phyloP scores from a whole-genome alignment of 345 rosid genomes.

The Populus euphratica region DNA sequence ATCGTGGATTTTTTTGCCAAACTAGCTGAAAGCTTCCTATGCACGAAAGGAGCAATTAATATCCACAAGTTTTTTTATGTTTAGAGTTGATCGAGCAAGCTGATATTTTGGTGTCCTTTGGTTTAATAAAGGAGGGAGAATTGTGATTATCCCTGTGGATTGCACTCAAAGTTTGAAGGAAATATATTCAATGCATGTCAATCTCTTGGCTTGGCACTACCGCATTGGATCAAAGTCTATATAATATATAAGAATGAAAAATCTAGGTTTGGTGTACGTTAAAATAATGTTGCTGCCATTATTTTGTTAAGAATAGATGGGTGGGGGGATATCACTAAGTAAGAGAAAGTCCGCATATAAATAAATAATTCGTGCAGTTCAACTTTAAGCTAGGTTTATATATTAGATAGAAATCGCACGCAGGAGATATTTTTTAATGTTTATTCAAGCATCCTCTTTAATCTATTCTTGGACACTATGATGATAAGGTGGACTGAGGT shows the following conservation, averaged over 20 bases:
- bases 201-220: background rate
- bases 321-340: constrained; percentile 13
- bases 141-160: background rate
- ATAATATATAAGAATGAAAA: background rate
- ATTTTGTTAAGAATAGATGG: background rate
- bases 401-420: background rate
- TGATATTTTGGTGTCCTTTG: background rate
- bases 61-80: background rate
- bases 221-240: background rate
- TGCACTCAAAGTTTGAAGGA: background rate
- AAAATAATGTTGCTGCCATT: background rate
- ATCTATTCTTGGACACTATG: constrained; percentile 22
- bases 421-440: background rate
- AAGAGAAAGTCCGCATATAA: constrained; percentile 9
- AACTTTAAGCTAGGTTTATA: background rate
- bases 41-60: background rate
- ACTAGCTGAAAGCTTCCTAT: background rate
- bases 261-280: background rate
- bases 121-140: background rate
- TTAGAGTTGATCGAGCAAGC: background rate
- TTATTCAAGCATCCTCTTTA: background rate
- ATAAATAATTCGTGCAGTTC: constrained; percentile 12
- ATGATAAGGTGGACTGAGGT: constrained; percentile 10
- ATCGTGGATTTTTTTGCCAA: background rate
- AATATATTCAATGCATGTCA: background rate